Base-by-base conservation (phyloP, 2,329 filamentous ascomycete genomes). In the Orbilia javanica region DNA sequence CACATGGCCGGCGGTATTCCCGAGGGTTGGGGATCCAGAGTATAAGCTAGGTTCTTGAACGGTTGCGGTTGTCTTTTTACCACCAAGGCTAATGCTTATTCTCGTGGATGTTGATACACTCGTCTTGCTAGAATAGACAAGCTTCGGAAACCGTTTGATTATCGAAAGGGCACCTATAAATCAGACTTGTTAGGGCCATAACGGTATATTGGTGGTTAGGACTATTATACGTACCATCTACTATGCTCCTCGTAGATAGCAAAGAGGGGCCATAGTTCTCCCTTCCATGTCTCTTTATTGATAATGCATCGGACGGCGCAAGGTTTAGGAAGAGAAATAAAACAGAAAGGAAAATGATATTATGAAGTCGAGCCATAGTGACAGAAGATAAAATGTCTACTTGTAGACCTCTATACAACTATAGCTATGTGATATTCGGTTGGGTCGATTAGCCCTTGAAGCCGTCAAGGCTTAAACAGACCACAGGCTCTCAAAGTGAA, bases 1-100 rank as follows among this genome's bases (percentile, higher is more conserved):
- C 22, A 73, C 60, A 46, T 73, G 69, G 34, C 69, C 69, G 4
- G 69, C 69, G 8, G 69, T 73, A 13, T 66, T 66, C n/a, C 69
- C 69, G 7, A 73, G 69, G 2, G 69, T 73, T 60, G 60, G 60
- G 7, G 69, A 73, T 57, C 69, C 69, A 6, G 48, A 46, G 20
- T 73, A 73, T 66, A 57, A 46, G 39, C 31, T 73, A 15, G 69
- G 34, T 13, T 57, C 69, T 48, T 73, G 69, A 10, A 48, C 27
- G 13, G 57, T 60, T 18, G 69, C 1, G 2, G 60, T 48, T 39
- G 46, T 18, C 25, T 73, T 73, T 36, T 64, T 71, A 13, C 69
- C 48, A 29, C 69, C 69, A 18, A 73, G n/a, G 6, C 46, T 66
- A 29, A 73, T 25, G 13, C 55, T 57, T 55, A 66, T 57, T 18